These are phyloP conservation scores for Closterium sp. DNA, from an alignment of 139 green algal species.

Conservation along the genomic window DNA sequence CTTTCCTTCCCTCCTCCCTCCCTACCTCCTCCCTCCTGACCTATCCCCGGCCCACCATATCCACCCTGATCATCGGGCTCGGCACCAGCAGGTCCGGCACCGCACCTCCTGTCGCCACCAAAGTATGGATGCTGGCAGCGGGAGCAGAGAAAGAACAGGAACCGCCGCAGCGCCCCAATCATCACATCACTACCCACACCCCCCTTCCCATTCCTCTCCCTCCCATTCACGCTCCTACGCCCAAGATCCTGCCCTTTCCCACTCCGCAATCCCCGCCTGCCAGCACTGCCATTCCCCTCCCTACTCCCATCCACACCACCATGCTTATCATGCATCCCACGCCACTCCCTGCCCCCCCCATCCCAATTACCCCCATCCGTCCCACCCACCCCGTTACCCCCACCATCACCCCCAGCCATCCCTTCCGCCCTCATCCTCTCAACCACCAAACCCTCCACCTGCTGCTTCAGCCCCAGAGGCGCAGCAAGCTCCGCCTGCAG, in stretches of 20 bases:
- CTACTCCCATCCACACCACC: background rate
- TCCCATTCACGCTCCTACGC: background rate
- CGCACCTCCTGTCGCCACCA: slow-evolving; percentile 48
- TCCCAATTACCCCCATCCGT: background rate
- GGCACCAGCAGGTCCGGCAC: background rate
- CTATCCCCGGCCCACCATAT: background rate
- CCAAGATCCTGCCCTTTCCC: too few relatives aligned
- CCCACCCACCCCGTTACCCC: background rate
- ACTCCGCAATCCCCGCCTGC: background rate
- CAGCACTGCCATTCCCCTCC: background rate
- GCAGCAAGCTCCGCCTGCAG: slow-evolving; percentile 15
- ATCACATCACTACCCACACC: background rate
- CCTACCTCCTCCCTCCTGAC: background rate
- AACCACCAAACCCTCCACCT: background rate
- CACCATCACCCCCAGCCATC: background rate
- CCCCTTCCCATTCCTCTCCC: background rate
- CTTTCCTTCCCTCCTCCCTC: background rate
- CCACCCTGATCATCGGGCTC: background rate
- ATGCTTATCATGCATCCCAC: background rate
- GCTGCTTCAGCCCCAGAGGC: slow-evolving; percentile 10
- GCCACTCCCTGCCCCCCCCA: background rate
- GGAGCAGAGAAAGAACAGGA: slow-evolving; percentile 33
- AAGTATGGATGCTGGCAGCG: slow-evolving; percentile 51
- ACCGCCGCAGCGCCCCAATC: background rate
- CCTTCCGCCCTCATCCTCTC: background rate